Evolutionary conservation across 2,329 filamentous ascomycete genomes (phyloP).

Genomic region (Fusarium burgessii): DNA sequence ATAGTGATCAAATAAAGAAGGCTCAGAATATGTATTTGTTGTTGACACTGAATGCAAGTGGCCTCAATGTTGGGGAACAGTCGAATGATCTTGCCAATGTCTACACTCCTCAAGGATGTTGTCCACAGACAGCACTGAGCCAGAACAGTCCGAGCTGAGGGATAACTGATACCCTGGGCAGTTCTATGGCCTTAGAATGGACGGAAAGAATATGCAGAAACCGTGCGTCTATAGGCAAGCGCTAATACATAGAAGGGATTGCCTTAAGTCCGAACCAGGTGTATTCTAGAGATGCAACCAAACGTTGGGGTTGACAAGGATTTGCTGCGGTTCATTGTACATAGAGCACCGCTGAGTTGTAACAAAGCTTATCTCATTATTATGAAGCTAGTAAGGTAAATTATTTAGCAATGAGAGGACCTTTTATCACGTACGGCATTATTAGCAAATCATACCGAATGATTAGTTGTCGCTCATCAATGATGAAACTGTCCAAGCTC

Average conservation of each 20-base stretch:
- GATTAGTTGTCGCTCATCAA: slow-evolving; percentile 10
- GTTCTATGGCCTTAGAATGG: neutral
- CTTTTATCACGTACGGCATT: slow-evolving; percentile 1
- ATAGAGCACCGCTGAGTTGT: neutral
- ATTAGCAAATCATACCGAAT: slow-evolving; percentile 29
- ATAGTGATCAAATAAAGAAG: neutral
- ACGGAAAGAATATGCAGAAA: slow-evolving; percentile 19
- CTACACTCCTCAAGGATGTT: slow-evolving; percentile 1
- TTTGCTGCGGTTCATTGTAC: slow-evolving; percentile 20
- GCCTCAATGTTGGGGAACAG: slow-evolving; percentile 15
- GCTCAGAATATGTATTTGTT: neutral
- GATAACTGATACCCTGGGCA: slow-evolving; percentile 16
- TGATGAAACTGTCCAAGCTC: slow-evolving; percentile 20
- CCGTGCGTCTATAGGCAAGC: slow-evolving; percentile 11
- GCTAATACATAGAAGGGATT: slow-evolving; percentile 2
- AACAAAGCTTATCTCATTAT: neutral
- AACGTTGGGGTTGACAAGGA: neutral
- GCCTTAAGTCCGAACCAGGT: slow-evolving; percentile 22
- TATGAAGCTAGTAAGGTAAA: neutral
- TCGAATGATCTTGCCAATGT: slow-evolving; percentile 33
- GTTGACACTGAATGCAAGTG: neutral
- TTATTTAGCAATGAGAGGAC: neutral
- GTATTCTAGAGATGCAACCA: slow-evolving; percentile 16
- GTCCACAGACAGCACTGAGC: slow-evolving; percentile 7
- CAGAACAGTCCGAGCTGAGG: slow-evolving; percentile 16